These are phyloP conservation scores for Trypanosoma grayi DNA, from an alignment of 208 protist genomes.

Conservation along the genomic window DNA sequence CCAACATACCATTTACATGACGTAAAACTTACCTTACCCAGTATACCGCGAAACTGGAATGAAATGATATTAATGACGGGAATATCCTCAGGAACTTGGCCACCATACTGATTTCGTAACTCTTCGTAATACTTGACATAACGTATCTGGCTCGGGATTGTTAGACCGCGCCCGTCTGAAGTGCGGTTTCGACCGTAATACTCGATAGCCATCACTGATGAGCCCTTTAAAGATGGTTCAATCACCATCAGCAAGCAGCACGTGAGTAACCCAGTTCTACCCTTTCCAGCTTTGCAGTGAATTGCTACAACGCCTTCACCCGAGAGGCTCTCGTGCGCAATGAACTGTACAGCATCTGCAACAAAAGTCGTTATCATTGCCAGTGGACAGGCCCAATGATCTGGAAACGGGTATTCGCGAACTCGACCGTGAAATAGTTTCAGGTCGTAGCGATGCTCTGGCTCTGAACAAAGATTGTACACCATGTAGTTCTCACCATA, in stretches of 20 bases:
- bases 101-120: conserved; percentile 35
- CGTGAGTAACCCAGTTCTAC: conserved; percentile 94
- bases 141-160: conserved; percentile 76
- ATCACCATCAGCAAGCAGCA: conserved; percentile 66
- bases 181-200: conserved; percentile 81
- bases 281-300: conserved; percentile 96
- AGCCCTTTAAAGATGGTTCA: conserved; percentile 34
- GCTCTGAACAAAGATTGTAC: conserved; percentile 93
- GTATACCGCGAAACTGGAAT: conserved; percentile 13
- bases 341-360: conserved; percentile 33
- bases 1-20: conserved; percentile 13
- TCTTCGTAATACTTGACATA: conserved; percentile 72
- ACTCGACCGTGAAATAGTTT: conserved; percentile 56
- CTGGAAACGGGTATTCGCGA: conserved; percentile 89
- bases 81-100: conserved; percentile 32
- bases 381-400: conserved; percentile 91
- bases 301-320: conserved; percentile 78
- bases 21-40: neutral
- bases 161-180: conserved; percentile 81
- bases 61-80: conserved; percentile 31
- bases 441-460: conserved; percentile 69
- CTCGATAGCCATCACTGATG: conserved; percentile 53
- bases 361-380: conserved; percentile 72
- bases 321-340: conserved; percentile 6
- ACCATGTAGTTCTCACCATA: conserved; percentile 91